Base-by-base conservation (phyloP, 2,329 filamentous ascomycete genomes). In the Curvularia lunata region DNA sequence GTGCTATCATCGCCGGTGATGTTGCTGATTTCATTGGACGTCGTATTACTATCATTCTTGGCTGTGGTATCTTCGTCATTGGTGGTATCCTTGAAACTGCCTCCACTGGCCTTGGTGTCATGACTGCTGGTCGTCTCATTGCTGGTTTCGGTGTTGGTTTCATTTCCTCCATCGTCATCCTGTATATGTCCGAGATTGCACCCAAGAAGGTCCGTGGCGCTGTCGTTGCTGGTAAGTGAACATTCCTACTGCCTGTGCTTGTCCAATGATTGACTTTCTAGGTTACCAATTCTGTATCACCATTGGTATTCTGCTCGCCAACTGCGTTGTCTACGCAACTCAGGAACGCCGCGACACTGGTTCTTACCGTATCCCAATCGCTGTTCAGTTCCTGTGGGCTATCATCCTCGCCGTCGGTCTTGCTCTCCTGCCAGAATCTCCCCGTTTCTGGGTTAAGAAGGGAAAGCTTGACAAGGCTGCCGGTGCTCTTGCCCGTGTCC, bases 161-260 rank as follows among this genome's bases (percentile, higher is more conserved):
- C 61, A 84, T 92, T 54, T 91, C 88, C 21, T 88, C 89, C 56
- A 78, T 81, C 68, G 80, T 82, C 68, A 82, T 83, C 59, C 68
- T 83, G 47, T 96, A 95, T 85, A 94, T 95, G 91, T 92, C 89
- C 51, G 91, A 94, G 80, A 92, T 93, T 75, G 77, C 81, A 85
- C 75, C 75, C 42, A 67, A 67, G 74, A 92, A 91, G 79, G 88
- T 95, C 66, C 87, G 91, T 75, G 90, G 91, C 74, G 88, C 90
- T 54, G 83, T 93, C 52, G 91, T 94, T 32, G 86, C 89, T 3
- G 63, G 61, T 10, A 43, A 54, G 50, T 54, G 32, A 25, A 27
- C 8, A 48, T 32, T 9, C 7, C 21, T 23, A 12, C 23, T 46
- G 21, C 34, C 23, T n/a, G 5, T 8, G 9, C 1, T n/a, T 21